Evolutionary conservation across 495 filamentous ascomycete genomes (phyloP).

Genomic region (Usnea hakonensis): DNA sequence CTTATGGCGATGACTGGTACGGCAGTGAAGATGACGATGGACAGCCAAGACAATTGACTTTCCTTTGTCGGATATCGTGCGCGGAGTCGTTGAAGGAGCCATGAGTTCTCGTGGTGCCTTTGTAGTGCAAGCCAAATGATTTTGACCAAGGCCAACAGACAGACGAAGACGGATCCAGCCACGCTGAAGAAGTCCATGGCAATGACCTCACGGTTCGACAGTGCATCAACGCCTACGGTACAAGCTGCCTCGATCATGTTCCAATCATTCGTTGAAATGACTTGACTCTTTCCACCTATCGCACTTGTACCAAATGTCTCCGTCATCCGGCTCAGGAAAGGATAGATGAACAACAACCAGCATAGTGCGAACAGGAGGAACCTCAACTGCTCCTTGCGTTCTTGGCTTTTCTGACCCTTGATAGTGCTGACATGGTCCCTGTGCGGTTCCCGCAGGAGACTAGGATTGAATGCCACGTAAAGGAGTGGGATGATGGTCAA

Average conservation of each 20-base stretch:
- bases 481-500: slow-evolving; percentile 26
- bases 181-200: slow-evolving; percentile 21
- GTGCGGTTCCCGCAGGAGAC: slow-evolving; percentile 6
- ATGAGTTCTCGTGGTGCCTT: slow-evolving; percentile 12
- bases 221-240: slow-evolving; percentile 1
- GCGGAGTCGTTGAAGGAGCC: slow-evolving; percentile 1
- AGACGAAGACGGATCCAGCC: slow-evolving; percentile 17
- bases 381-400: slow-evolving; percentile 11
- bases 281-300: slow-evolving; percentile 13
- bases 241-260: slow-evolving; percentile 3
- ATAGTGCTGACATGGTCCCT: background rate
- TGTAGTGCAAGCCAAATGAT: slow-evolving; percentile 13
- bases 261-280: slow-evolving; percentile 11
- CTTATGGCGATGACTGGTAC: slow-evolving; percentile 22
- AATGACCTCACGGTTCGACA: background rate
- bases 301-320: slow-evolving; percentile 18
- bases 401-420: background rate
- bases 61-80: background rate
- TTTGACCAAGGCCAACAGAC: slow-evolving; percentile 1
- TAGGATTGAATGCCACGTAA: slow-evolving; percentile 16
- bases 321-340: slow-evolving; percentile 25
- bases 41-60: background rate
- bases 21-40: slow-evolving; percentile 12
- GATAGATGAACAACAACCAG: slow-evolving; percentile 24
- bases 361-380: slow-evolving; percentile 20